Percentiles rank a stretch among this genome's conserved stretches.
Evolutionary conservation across 176 grass and related monocot species (phyloP).

Genomic region (Rhynchospora tenuis): DNA sequence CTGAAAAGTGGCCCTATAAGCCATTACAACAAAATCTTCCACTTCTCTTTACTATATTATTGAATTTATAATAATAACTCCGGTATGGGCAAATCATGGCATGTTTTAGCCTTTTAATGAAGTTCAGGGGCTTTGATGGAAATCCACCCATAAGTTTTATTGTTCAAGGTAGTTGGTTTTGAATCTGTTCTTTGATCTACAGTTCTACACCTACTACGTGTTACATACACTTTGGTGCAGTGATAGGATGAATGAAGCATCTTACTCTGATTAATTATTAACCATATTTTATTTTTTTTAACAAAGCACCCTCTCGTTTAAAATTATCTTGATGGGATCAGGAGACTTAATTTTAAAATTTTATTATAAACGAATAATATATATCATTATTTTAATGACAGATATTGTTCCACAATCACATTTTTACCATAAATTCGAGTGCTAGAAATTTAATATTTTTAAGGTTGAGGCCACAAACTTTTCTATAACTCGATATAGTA

Average conservation of each 20-base stretch:
- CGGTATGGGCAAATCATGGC: background rate
- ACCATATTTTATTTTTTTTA: no score
- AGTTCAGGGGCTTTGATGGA: background rate
- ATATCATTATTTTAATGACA: no score
- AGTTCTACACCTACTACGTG: no score
- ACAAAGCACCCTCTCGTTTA: no score
- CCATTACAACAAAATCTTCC: background rate
- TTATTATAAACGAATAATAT: no score
- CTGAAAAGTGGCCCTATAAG: background rate
- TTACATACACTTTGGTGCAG: no score
- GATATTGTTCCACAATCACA: background rate
- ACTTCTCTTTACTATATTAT: background rate
- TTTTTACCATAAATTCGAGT: background rate
- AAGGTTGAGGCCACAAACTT: background rate
- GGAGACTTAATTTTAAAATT: no score
- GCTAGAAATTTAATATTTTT: background rate
- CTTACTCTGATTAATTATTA: no score
- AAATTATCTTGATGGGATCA: no score
- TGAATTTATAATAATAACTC: background rate
- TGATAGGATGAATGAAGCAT: no score
- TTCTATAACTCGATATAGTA: no score
- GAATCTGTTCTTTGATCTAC: background rate
- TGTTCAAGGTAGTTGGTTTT: background rate
- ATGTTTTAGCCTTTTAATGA: background rate
- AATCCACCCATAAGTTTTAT: background rate